These are phyloP conservation scores for Euryodendron excelsum DNA, from an alignment of 148 eudicot genomes.

Conservation along the genomic window DNA sequence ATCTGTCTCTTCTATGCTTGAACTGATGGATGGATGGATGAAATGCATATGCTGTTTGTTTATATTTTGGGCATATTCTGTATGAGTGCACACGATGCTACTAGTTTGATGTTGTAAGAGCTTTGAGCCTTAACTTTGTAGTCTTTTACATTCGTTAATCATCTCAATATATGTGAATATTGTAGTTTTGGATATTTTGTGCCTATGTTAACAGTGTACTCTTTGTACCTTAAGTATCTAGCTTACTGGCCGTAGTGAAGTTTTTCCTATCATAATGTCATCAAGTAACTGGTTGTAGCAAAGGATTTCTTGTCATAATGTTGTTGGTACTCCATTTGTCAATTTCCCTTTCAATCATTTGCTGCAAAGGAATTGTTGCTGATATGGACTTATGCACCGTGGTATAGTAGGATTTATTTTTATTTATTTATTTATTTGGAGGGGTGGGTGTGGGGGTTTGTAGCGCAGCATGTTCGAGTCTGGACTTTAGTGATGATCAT, in stretches of 20 bases:
- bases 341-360: no score
- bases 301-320: not conserved
- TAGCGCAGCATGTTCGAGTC: no score
- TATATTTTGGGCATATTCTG: conserved; percentile 16
- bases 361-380: no score
- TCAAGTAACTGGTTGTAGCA: no score
- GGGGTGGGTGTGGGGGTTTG: no score
- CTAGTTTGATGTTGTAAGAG: conserved; percentile 20
- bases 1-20: not conserved
- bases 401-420: no score
- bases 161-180: conserved; percentile 31
- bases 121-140: conserved; percentile 5
- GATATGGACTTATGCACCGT: no score
- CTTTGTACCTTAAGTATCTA: not conserved
- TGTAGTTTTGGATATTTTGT: conserved; percentile 20
- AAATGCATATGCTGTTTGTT: conserved; percentile 25
- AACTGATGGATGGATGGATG: conserved; percentile 10
- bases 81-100: conserved; percentile 22
- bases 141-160: conserved; percentile 12
- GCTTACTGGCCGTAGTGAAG: not conserved
- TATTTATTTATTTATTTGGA: no score
- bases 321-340: no score
- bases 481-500: no score
- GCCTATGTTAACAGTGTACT: conserved; percentile 11
- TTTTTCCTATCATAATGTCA: no score